Base-by-base conservation (phyloP, 2,329 filamentous ascomycete genomes). In the Samsoniella hepiali region DNA sequence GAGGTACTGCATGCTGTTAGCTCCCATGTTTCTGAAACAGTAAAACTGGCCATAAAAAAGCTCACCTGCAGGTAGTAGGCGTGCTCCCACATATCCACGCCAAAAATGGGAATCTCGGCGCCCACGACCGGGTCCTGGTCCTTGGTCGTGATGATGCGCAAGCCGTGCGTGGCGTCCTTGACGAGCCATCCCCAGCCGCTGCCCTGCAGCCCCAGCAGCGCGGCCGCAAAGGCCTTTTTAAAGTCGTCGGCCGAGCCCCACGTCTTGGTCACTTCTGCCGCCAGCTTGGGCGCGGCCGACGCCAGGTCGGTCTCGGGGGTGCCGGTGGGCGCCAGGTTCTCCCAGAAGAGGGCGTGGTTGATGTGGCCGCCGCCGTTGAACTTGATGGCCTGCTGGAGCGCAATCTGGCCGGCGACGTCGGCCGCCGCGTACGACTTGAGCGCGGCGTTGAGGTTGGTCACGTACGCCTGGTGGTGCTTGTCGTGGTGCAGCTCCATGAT, bases 321-420 rank as follows among this genome's bases (percentile, higher is more conserved):
- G 22, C 77, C 80, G 0, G 86, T 77, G 0, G 90, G 90, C 0
- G 85, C 77, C 22, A 96, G 83, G 75, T 92, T 93, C 78, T 91
- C 87, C 93, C 93, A 97, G 82, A 97, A 97, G 42, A 97, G 86
- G 0, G 87, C 88, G 81, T 97, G 93, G 80, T 97, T 97, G 78
- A 96, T 89, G 81, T 97, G 93, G 7, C 93, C 93, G 50, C 93
- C 93, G 56, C 90, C 93, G 75, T 96, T 91, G 84, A 96, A 97
- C 71, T 89, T 90, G 79, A 96, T 87, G 66, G 84, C 84, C 22
- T 82, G 79, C 69, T 90, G 88, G n/a, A 91, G 82, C 22, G 84
- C 78, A 63, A 92, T 84, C 68, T 91, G 88, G 4, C 81, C 77
- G 5, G 84, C 78, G 61, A 91, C 82, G 68, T 91, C 85, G 17